Percentiles rank a stretch among this genome's conserved stretches.
phyloP scores from a whole-genome alignment of 2,329 filamentous ascomycete genomes.

The Ophiostoma sp. region DNA sequence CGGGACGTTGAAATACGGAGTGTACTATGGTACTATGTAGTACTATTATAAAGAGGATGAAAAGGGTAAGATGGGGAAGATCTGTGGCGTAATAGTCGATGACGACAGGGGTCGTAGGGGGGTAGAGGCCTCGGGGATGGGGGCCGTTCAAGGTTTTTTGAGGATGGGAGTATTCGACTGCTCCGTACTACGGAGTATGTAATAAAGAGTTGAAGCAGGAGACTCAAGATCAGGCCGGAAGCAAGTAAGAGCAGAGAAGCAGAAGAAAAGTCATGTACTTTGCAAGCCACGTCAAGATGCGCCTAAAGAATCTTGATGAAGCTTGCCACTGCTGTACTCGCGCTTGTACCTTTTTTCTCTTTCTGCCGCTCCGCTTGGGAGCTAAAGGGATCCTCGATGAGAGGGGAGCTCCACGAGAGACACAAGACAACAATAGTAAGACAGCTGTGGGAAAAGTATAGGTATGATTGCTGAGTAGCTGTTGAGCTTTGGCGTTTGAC shows the following conservation, averaged over 20 bases:
- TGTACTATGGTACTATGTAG: too few relatives aligned
- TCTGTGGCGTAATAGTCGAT: constrained; percentile 10
- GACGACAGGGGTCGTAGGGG: constrained; percentile 11
- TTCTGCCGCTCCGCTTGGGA: not conserved
- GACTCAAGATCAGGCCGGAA: not conserved
- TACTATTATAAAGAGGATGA: not conserved
- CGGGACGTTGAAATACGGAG: constrained; percentile 2
- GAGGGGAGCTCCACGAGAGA: not conserved
- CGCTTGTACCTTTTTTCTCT: constrained; percentile 10
- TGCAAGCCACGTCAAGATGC: not conserved
- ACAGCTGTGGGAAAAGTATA: too few relatives aligned
- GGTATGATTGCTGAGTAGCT: too few relatives aligned
- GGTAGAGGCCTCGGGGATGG: not conserved
- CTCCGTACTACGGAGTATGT: not conserved
- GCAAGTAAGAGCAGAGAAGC: not conserved
- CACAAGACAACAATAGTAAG: not conserved
- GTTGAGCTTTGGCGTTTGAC: too few relatives aligned
- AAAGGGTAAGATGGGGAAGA: not conserved
- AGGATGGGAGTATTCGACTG: not conserved
- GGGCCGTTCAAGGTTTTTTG: not conserved
- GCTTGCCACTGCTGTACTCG: not conserved
- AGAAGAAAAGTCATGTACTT: not conserved
- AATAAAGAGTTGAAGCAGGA: not conserved
- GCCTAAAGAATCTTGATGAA: too few relatives aligned
- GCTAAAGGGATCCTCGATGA: constrained; percentile 1